Percentiles rank a stretch among this genome's conserved stretches.
Evolutionary conservation across 345 rosid species (phyloP).

Genomic region (Moringa oleifera): DNA sequence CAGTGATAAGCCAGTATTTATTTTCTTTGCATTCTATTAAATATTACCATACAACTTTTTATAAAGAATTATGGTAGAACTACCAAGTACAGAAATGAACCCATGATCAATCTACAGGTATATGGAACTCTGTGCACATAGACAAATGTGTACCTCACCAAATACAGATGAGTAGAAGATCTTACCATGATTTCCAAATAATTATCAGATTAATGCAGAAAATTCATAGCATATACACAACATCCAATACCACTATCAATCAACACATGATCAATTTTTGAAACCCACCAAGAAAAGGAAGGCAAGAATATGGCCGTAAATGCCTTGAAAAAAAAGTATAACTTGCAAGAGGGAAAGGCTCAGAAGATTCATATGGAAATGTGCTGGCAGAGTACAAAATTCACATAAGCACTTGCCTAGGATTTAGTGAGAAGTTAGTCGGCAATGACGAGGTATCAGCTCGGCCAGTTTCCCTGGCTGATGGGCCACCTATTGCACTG

Average conservation of each 20-base stretch:
- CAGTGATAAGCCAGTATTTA: too few relatives aligned
- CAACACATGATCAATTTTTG: too few relatives aligned
- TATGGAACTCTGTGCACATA: background rate
- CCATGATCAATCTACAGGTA: background rate
- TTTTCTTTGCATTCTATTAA: too few relatives aligned
- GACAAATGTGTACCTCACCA: too few relatives aligned
- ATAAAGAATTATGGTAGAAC: background rate
- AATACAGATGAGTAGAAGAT: too few relatives aligned
- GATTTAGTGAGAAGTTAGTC: slow-evolving; percentile 52
- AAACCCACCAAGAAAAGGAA: background rate
- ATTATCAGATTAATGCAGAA: too few relatives aligned
- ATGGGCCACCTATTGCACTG: slow-evolving; percentile 63
- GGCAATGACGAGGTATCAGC: slow-evolving; percentile 74
- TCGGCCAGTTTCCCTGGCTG: slow-evolving; percentile 71
- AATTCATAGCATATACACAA: background rate
- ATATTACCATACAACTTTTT: background rate
- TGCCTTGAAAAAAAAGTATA: background rate
- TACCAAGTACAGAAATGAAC: background rate
- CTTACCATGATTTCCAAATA: too few relatives aligned
- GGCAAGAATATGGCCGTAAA: background rate
- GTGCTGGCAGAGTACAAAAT: background rate
- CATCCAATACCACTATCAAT: background rate
- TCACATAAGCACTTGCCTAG: slow-evolving; percentile 47
- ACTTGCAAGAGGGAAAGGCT: background rate
- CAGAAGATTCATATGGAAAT: background rate